These are phyloP conservation scores for Cercospora sp. DNA, from an alignment of 2,329 filamentous ascomycete genomes.

Conservation along the genomic window DNA sequence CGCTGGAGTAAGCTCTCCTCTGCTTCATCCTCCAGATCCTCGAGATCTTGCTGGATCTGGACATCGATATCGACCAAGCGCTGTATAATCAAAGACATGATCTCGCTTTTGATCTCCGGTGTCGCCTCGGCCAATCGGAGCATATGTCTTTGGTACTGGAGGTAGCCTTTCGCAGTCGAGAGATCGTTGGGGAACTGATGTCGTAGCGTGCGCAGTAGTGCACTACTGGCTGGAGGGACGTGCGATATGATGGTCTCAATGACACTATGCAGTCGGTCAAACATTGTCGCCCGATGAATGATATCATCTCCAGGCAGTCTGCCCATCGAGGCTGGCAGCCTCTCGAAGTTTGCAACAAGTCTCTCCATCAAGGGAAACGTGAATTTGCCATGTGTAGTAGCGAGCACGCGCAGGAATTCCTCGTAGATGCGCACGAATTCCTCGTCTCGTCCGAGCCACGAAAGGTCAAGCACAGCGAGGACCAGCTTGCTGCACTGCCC, in stretches of 20 bases:
- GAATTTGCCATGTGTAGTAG: conserved; percentile 80
- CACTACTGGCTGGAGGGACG: conserved; percentile 73
- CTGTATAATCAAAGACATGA: conserved; percentile 80
- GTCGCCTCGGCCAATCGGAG: conserved; percentile 75
- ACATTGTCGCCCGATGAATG: conserved; percentile 65
- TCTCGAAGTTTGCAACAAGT: conserved; percentile 75
- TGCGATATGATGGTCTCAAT: conserved; percentile 75
- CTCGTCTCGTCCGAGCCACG: conserved; percentile 64
- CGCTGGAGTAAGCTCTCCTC: conserved; percentile 69
- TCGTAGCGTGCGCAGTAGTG: conserved; percentile 57
- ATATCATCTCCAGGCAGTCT: conserved; percentile 55
- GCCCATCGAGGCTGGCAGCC: conserved; percentile 56
- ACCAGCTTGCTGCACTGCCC: conserved; percentile 60
- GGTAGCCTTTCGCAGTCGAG: conserved; percentile 74
- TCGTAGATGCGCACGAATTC: conserved; percentile 58
- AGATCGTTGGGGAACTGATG: conserved; percentile 44
- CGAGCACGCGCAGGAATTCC: conserved; percentile 61
- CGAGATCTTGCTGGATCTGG: conserved; percentile 88
- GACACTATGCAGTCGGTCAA: conserved; percentile 71
- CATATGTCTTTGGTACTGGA: conserved; percentile 85
- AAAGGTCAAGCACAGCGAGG: conserved; percentile 57
- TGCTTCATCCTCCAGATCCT: conserved; percentile 87
- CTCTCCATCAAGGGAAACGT: conserved; percentile 72
- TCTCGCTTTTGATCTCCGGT: conserved; percentile 73
- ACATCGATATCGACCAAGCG: conserved; percentile 92